Evolutionary conservation across 495 filamentous ascomycete genomes (phyloP).

Genomic region (Bathelium albidoporum): DNA sequence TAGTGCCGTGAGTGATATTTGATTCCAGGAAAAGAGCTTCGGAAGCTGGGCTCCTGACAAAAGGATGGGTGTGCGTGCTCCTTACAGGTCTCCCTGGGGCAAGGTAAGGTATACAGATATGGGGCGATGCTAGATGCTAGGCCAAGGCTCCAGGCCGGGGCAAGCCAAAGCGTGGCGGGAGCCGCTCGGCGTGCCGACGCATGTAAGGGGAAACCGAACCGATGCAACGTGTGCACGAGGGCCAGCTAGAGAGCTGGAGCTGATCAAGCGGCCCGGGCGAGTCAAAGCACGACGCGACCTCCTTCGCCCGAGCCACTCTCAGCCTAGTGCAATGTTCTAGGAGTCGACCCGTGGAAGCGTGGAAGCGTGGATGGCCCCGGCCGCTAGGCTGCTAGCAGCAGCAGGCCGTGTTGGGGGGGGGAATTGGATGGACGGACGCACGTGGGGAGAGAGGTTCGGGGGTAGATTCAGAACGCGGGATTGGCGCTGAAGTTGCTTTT

Average conservation of each 20-base stretch:
- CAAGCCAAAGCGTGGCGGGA: too few relatives aligned
- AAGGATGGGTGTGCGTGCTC: too few relatives aligned
- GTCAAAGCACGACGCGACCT: background rate
- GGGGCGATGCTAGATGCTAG: too few relatives aligned
- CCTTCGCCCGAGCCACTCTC: background rate
- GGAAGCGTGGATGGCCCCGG: too few relatives aligned
- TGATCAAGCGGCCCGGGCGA: background rate
- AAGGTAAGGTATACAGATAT: too few relatives aligned
- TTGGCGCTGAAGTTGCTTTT: background rate
- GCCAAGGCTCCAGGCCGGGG: too few relatives aligned
- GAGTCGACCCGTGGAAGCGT: too few relatives aligned
- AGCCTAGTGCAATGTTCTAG: background rate
- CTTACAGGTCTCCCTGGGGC: too few relatives aligned
- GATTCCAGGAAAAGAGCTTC: too few relatives aligned
- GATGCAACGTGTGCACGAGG: constrained; percentile 6
- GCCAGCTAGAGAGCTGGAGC: background rate
- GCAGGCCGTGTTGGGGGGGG: background rate
- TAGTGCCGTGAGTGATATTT: too few relatives aligned
- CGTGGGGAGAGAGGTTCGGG: background rate
- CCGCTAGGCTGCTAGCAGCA: background rate
- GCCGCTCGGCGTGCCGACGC: background rate
- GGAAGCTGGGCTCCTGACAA: too few relatives aligned
- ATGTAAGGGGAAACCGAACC: constrained; percentile 4
- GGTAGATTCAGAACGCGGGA: constrained; percentile 1
- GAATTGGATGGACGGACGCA: background rate